Percentiles rank a stretch among this genome's conserved stretches.
phyloP scores from a whole-genome alignment of 2,329 filamentous ascomycete species.

The Exserohilum rostratum region DNA sequence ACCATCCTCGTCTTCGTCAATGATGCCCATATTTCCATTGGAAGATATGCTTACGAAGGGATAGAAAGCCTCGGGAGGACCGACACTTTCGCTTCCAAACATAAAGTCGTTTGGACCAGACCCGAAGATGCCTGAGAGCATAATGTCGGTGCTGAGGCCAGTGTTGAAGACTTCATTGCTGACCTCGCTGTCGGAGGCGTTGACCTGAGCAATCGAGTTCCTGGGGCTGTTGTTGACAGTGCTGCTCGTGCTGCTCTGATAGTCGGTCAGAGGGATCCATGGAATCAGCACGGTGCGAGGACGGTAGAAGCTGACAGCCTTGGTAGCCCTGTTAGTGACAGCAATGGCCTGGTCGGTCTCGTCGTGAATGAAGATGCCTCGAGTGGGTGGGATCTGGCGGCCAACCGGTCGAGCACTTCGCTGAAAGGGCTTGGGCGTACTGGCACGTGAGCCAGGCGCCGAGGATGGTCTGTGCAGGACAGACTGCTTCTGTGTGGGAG shows the following conservation, averaged over 20 bases:
- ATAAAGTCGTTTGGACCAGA: constrained; percentile 51
- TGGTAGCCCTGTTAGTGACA: constrained; percentile 50
- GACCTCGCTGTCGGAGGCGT: constrained; percentile 49
- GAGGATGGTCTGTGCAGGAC: constrained; percentile 59
- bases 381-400: constrained; percentile 38
- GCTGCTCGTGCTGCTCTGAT: constrained; percentile 48
- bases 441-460: constrained; percentile 48
- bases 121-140: constrained; percentile 74
- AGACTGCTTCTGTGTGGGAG: constrained; percentile 48
- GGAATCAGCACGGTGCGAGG: constrained; percentile 39
- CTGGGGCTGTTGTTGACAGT: constrained; percentile 49
- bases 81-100: constrained; percentile 67
- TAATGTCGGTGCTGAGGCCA: constrained; percentile 65
- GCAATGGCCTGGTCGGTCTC: constrained; percentile 49
- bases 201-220: constrained; percentile 43
- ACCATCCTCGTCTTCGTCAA: constrained; percentile 63
- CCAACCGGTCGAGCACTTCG: constrained; percentile 36
- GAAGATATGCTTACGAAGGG: constrained; percentile 64
- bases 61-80: constrained; percentile 77
- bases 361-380: constrained; percentile 47
- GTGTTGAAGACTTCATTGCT: constrained; percentile 45
- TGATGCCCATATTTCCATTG: constrained; percentile 62
- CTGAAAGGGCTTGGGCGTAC: constrained; percentile 48
- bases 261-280: constrained; percentile 37
- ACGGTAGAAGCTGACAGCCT: constrained; percentile 51